phyloP scores from a whole-genome alignment of 495 filamentous ascomycete genomes.

The Annulohypoxylon nitens region DNA sequence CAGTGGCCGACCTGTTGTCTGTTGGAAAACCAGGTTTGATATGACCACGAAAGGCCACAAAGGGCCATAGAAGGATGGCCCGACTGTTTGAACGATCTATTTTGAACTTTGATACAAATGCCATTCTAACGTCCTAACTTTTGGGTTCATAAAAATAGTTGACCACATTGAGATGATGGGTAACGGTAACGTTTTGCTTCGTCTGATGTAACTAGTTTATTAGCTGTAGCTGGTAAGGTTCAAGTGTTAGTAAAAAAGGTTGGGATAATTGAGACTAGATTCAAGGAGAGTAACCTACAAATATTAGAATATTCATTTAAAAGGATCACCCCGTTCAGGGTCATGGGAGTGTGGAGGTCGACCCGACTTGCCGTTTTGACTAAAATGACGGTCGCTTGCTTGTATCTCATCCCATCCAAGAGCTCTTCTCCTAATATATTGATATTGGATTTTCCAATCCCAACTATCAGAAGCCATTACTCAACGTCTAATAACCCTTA shows the following conservation, averaged over 20 bases:
- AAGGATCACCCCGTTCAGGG: conserved; percentile 1
- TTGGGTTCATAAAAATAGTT: conserved; percentile 17
- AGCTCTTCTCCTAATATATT: not conserved
- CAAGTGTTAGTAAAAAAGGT: not conserved
- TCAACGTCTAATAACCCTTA: not conserved
- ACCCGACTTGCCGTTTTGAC: conserved; percentile 3
- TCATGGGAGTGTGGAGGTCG: not conserved
- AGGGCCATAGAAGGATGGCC: conserved; percentile 18
- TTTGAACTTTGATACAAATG: conserved; percentile 13
- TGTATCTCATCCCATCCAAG: not conserved
- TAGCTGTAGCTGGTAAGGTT: conserved; percentile 2
- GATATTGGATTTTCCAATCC: not conserved
- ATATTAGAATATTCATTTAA: conserved; percentile 20
- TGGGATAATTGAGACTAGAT: not conserved
- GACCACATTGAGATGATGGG: not conserved
- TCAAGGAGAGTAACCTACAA: not conserved
- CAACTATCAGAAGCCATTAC: not conserved
- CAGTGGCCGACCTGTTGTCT: not conserved
- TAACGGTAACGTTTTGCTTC: conserved; percentile 4
- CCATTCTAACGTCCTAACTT: conserved; percentile 11
- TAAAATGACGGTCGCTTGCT: conserved; percentile 4
- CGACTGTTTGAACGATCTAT: not conserved
- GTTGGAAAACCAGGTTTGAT: not conserved
- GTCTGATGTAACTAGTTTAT: conserved; percentile 8
- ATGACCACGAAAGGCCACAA: conserved; percentile 20